Conservation (phyloP, 306 rosid genomes). For the Quercus alba region DNA sequence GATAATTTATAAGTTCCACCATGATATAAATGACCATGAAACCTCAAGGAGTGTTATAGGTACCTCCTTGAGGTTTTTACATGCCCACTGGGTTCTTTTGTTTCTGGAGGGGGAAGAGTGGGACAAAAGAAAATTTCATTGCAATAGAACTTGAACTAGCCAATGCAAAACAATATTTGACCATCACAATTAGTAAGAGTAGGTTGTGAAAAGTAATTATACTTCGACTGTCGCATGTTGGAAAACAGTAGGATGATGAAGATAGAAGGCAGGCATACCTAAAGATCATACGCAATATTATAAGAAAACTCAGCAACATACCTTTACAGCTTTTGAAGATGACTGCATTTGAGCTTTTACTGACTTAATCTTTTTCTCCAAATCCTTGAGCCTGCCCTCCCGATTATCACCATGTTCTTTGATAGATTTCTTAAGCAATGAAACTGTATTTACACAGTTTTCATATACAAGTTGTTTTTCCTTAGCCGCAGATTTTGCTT, state of each 20-base stretch:
- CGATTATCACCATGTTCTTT: constrained; percentile 77
- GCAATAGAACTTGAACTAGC: background rate
- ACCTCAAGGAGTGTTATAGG: background rate
- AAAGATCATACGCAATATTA: background rate
- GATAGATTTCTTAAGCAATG: constrained; percentile 76
- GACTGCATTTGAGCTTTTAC: constrained; percentile 81
- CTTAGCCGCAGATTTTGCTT: constrained; percentile 60
- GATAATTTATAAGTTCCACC: too few relatives aligned
- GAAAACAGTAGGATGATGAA: constrained; percentile 4
- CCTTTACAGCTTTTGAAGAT: constrained; percentile 79
- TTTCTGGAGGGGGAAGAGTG: background rate
- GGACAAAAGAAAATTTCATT: background rate
- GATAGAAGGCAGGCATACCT: constrained; percentile 12
- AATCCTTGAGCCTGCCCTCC: constrained; percentile 70
- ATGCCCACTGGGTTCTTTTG: background rate
- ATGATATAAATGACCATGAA: too few relatives aligned
- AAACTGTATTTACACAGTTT: constrained; percentile 58
- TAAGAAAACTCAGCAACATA: constrained; percentile 19
- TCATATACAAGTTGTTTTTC: constrained; percentile 58
- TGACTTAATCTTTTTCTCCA: constrained; percentile 77
- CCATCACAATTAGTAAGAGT: background rate
- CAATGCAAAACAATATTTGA: background rate
- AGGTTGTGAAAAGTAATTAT: background rate
- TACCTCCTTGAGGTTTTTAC: background rate
- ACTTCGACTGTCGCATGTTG: background rate